Evolutionary conservation across 805 yeast genomes (phyloP).

Genomic region (Maudiozyma serrabonitensis): DNA sequence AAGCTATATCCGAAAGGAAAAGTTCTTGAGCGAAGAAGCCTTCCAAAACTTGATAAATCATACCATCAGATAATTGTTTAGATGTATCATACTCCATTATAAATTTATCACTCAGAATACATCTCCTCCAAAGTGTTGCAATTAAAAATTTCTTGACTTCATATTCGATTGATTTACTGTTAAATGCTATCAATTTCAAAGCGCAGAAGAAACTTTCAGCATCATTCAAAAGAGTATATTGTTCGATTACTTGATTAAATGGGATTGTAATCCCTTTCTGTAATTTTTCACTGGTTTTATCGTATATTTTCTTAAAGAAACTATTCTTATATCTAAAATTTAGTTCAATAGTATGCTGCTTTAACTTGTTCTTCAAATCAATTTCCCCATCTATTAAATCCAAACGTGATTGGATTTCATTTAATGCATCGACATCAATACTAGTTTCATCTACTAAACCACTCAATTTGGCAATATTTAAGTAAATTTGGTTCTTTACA

Average conservation of each 20-base stretch:
- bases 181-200: slow-evolving; percentile 40
- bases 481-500: slow-evolving; percentile 39
- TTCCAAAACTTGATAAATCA: slow-evolving; percentile 38
- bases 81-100: slow-evolving; percentile 34
- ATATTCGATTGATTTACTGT: slow-evolving; percentile 18
- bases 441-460: slow-evolving; percentile 35
- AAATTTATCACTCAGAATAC: slow-evolving; percentile 49
- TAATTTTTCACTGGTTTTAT: slow-evolving; percentile 19
- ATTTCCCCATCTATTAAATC: slow-evolving; percentile 43
- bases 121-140: slow-evolving; percentile 48
- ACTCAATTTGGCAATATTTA: slow-evolving; percentile 65
- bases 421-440: slow-evolving; percentile 15
- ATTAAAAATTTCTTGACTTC: slow-evolving; percentile 28
- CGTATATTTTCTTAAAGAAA: slow-evolving; percentile 15
- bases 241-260: slow-evolving; percentile 40
- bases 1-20: slow-evolving; percentile 17
- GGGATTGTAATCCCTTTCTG: slow-evolving; percentile 30
- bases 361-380: slow-evolving; percentile 25
- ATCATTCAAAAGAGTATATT: slow-evolving; percentile 39
- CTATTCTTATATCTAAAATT: slow-evolving; percentile 16
- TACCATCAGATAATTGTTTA: slow-evolving; percentile 34
- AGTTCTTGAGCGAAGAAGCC: slow-evolving; percentile 29
- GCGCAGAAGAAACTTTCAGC: slow-evolving; percentile 35
- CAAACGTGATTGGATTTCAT: slow-evolving; percentile 42
- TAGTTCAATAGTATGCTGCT: slow-evolving; percentile 16